Conservation (phyloP, 352 stramenopile species). For the Albugo candida region DNA sequence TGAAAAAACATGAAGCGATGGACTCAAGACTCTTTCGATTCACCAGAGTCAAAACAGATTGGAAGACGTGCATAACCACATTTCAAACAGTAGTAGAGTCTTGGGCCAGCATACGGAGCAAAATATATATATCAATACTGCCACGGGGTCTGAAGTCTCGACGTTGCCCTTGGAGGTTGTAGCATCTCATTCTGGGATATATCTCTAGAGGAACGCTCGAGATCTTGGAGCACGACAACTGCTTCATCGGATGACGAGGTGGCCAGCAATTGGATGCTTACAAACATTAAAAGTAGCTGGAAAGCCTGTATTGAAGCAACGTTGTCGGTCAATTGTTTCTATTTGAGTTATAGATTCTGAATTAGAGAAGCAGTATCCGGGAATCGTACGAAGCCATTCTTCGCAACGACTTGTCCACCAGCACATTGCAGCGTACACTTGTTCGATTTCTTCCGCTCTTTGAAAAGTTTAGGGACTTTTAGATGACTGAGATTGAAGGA, state of each 20-base stretch:
- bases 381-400: no score
- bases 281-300: conserved; percentile 51
- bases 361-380: no score
- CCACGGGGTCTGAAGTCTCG: conserved; percentile 18
- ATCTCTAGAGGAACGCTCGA: conserved; percentile 21
- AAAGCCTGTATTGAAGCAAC: conserved; percentile 26
- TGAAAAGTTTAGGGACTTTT: no score
- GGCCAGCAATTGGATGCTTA: conserved; percentile 52
- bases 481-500: no score
- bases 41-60: conserved; percentile 43
- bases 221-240: conserved; percentile 26
- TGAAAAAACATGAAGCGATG: conserved; percentile 46
- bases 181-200: no score
- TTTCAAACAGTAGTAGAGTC: conserved; percentile 69
- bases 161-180: no score
- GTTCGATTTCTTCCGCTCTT: no score
- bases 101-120: conserved; percentile 63
- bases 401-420: no score
- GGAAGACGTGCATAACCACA: conserved; percentile 71
- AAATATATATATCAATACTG: conserved; percentile 65
- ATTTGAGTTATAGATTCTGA: no score
- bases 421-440: no score
- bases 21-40: conserved; percentile 37
- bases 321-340: no score
- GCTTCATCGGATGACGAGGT: conserved; percentile 37